Base-by-base conservation (phyloP, 2,329 filamentous ascomycete genomes). In the Xylaria sp. region DNA sequence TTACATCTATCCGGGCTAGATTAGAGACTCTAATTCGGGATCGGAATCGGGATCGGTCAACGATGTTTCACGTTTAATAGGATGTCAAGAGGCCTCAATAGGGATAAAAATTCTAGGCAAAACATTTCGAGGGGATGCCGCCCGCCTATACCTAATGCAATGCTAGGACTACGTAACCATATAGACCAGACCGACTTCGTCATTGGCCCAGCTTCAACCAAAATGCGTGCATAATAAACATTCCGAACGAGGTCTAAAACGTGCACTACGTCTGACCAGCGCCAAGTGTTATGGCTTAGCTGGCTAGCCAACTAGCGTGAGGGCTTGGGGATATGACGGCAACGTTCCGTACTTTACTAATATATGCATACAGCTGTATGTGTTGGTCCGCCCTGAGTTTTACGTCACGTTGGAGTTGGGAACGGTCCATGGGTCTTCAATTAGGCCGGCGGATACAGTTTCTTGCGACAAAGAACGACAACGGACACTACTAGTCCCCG, bases 391-490 rank as follows among this genome's bases (percentile, higher is more conserved):
- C 12, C 19, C 9, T 5, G 21, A 27, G 8, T 11, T 50, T 21
- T 4, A 45, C 32, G 32, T 51, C 17, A 45, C 51, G 56, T 34
- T 65, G 9, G 11, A 5, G 19, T 19, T 24, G 51, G 51, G 64
- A 36, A 67, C 51, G 19, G 63, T 5, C 12, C 36, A 66, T 54
- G 58, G 53, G 54, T 27, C 45, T 54, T 62, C 53, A 67, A 63
- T 67, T 67, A 55, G 39, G 19, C 64, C 64, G 64, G 55, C 64
- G 64, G 58, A 58, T 36, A 50, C 34, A 47, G 12, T 51, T 58
- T 42, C 39, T 19, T 50, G 19, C 36, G 19, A 39, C 34, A 19
- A 42, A 21, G 4, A 11, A 30, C 21, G 12, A 30, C 5, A 21
- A 42, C 56, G 57, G 50, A 42, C 56, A 56, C 17, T 14, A n/a